Conservation (phyloP, 2,329 filamentous ascomycete species). For the Dothistroma pini region DNA sequence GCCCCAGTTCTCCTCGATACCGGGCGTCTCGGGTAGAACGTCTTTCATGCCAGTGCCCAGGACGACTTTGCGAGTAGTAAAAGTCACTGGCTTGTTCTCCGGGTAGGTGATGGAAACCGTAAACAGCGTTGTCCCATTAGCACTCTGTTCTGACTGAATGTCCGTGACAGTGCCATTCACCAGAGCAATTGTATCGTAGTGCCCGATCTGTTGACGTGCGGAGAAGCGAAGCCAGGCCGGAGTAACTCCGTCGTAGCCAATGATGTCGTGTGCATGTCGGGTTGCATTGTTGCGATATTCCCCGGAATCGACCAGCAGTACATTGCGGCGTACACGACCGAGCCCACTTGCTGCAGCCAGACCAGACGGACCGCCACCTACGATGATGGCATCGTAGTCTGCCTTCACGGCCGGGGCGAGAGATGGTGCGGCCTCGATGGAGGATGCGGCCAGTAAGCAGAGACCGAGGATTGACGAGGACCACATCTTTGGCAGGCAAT, state of each 20-base stretch:
- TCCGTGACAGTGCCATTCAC: slow-evolving; percentile 14
- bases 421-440: not conserved
- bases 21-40: slow-evolving; percentile 20
- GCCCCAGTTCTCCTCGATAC: slow-evolving; percentile 26
- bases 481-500: not conserved
- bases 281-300: slow-evolving; percentile 27
- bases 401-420: slow-evolving; percentile 5
- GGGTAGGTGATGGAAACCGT: slow-evolving; percentile 10
- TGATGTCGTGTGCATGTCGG: slow-evolving; percentile 20
- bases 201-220: slow-evolving; percentile 21
- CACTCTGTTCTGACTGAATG: slow-evolving; percentile 8
- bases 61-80: slow-evolving; percentile 20
- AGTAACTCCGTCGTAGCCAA: slow-evolving; percentile 24
- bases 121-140: slow-evolving; percentile 6
- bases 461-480: not conserved
- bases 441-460: not conserved
- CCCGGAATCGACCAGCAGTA: slow-evolving; percentile 21
- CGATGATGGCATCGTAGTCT: slow-evolving; percentile 17
- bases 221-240: slow-evolving; percentile 22
- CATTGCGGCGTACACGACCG: slow-evolving; percentile 23
- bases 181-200: slow-evolving; percentile 17
- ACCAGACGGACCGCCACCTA: slow-evolving; percentile 23
- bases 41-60: slow-evolving; percentile 25
- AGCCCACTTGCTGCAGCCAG: slow-evolving; percentile 24
- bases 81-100: slow-evolving; percentile 13